Evolutionary conservation across 371 early-diverging fungal genomes (phyloP), one percentile per base, ranked within the genome.

Genomic region (Umbelopsis sp.): DNA sequence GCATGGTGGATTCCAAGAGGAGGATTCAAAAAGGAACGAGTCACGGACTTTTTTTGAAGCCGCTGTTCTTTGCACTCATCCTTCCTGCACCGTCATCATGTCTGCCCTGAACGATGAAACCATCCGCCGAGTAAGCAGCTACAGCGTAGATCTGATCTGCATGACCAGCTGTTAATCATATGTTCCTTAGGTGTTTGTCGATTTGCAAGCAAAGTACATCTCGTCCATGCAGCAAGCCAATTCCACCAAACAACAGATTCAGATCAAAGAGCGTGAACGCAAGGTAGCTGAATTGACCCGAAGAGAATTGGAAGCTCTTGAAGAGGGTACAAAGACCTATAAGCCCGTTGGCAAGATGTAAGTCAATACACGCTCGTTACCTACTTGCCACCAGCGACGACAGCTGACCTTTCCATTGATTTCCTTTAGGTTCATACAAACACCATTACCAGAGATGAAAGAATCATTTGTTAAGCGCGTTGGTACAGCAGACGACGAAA

Each of bases 341-440:
- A 88, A 86, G 66, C 88, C 93, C 24, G 81, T 92, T 67, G 92
- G 93, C 41, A 93, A 93, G 72, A 92, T 92, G 93, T 91, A 86
- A 73, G 74, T 48, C 29, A 29, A 29, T 46, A 10, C 20, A 44
- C 35, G 22, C 22, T 35, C 48, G 16, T 11, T 24, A 45, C 45
- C 11, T 14, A 38, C 18, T 41, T 44, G 41, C 20, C 65, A 14
- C 11, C 11, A 7, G 48, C 0, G 18, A 16, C 48, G 16, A 48
- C 16, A 48, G 22, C 22, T 20, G 50, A 37, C 10, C 22, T 22
- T 22, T 65, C 6, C 51, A 1, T 64, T 25, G 5, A 32, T 37
- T 35, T 24, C 44, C 51, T 38, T 44, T 69, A 88, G 89, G 89
- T 89, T 92, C 71, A 80, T 89, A 25, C 89, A 88, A 74, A 84